Conservation (phyloP, 371 early-diverging fungal genomes). For the Dentiscutata heterogama region DNA sequence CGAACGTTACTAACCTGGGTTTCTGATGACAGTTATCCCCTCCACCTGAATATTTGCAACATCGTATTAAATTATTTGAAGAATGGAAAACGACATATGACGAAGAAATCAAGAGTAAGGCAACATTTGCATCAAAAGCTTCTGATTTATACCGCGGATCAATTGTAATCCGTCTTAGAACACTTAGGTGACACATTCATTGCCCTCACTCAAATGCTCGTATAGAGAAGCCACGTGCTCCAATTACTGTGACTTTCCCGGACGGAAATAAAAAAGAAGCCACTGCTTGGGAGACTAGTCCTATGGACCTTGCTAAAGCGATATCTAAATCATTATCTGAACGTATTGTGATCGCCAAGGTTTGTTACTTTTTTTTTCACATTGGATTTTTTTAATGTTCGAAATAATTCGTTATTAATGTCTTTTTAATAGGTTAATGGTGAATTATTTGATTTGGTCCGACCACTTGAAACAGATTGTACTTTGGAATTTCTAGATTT, state of each 20-base stretch:
- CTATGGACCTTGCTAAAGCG: slow-evolving; percentile 91
- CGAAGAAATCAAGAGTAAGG: slow-evolving; percentile 81
- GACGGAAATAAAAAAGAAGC: slow-evolving; percentile 90
- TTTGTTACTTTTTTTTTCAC: slow-evolving; percentile 49
- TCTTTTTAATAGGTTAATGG: slow-evolving; percentile 70
- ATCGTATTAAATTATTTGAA: slow-evolving; percentile 94
- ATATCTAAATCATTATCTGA: slow-evolving; percentile 94
- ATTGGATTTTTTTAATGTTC: not conserved
- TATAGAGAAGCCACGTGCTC: slow-evolving; percentile 82
- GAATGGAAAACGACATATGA: slow-evolving; percentile 83
- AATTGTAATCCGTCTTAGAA: too few relatives aligned
- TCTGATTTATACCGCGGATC: not conserved
- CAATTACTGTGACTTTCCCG: slow-evolving; percentile 92
- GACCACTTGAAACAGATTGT: slow-evolving; percentile 89
- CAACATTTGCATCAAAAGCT: not conserved
- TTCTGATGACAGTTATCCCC: slow-evolving; percentile 64
- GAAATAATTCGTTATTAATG: not conserved
- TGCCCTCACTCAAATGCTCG: slow-evolving; percentile 6
- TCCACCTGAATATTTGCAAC: slow-evolving; percentile 84
- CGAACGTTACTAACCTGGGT: slow-evolving; percentile 2
- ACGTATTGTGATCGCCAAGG: slow-evolving; percentile 95
- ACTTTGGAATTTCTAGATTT: slow-evolving; percentile 95
- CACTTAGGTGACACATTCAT: not conserved
- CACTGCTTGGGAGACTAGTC: slow-evolving; percentile 96
- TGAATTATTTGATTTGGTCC: slow-evolving; percentile 91